phyloP scores from a whole-genome alignment of 768 basidiomycete species.

The Kondoa malvinella region DNA sequence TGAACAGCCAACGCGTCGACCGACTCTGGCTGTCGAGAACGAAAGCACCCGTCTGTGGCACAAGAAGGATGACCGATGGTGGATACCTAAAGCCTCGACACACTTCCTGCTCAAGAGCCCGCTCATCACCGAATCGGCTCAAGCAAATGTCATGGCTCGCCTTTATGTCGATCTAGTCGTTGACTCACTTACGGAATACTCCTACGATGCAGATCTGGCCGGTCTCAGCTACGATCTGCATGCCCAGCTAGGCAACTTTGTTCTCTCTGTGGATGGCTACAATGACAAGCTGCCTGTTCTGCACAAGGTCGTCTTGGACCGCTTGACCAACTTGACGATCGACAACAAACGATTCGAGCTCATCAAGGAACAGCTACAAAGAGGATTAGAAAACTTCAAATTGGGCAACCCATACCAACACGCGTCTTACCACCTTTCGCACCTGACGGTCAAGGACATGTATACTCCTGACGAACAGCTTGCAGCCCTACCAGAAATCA shows the following conservation, averaged over 20 bases:
- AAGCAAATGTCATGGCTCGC: constrained; percentile 54
- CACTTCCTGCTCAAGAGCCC: constrained; percentile 51
- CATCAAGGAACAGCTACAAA: constrained; percentile 68
- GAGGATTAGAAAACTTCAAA: constrained; percentile 71
- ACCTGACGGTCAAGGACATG: constrained; percentile 51
- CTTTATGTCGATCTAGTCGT: constrained; percentile 69
- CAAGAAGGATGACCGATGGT: constrained; percentile 94
- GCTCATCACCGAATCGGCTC: constrained; percentile 39
- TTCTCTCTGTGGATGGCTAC: constrained; percentile 59
- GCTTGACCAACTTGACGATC: constrained; percentile 47
- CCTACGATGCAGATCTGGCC: constrained; percentile 83
- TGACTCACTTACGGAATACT: constrained; percentile 74
- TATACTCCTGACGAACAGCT: constrained; percentile 68
- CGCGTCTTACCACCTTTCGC: constrained; percentile 56
- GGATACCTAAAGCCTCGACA: constrained; percentile 74
- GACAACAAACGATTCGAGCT: constrained; percentile 57
- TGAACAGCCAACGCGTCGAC: constrained; percentile 51
- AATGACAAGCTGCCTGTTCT: constrained; percentile 73
- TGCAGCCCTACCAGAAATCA: constrained; percentile 46
- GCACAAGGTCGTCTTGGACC: constrained; percentile 51
- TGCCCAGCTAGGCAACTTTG: constrained; percentile 48
- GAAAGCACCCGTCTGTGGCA: constrained; percentile 66
- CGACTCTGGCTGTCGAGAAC: constrained; percentile 38
- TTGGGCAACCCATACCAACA: constrained; percentile 65
- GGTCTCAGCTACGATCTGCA: constrained; percentile 60